A percentile compares a stretch with the other conserved stretches of the same genome.
Evolutionary conservation across 2,329 filamentous ascomycete genomes (phyloP).

Genomic region (Trichophyton equinum): DNA sequence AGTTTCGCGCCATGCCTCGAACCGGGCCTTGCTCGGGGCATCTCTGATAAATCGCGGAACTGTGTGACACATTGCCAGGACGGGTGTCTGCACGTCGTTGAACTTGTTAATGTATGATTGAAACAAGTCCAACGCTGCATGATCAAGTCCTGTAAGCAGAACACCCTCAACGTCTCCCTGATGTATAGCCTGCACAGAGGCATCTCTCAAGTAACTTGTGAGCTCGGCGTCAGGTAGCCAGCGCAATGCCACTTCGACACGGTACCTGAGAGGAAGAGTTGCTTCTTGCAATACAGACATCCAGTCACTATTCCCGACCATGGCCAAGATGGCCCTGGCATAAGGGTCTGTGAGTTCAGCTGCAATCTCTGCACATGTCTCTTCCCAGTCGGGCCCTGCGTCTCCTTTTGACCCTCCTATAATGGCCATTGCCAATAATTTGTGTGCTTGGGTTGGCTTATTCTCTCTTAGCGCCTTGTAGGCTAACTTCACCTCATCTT

Average conservation of each 20-base stretch:
- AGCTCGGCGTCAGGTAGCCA: conserved; percentile 37
- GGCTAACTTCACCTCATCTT: conserved; percentile 47
- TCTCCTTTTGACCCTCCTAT: conserved; percentile 33
- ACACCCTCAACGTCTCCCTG: conserved; percentile 50
- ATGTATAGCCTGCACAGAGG: conserved; percentile 38
- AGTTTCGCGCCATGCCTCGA: conserved; percentile 48
- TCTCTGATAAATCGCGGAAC: conserved; percentile 48
- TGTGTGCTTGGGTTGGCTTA: conserved; percentile 42
- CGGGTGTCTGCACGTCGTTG: conserved; percentile 50
- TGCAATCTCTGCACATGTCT: conserved; percentile 50
- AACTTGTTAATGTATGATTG: conserved; percentile 48
- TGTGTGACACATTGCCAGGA: conserved; percentile 47
- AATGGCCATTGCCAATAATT: conserved; percentile 43
- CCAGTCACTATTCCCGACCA: conserved; percentile 50
- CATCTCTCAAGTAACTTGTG: conserved; percentile 42
- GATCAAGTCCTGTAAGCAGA: conserved; percentile 48
- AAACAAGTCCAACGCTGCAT: conserved; percentile 47
- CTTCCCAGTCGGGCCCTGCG: conserved; percentile 46
- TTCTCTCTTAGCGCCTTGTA: conserved; percentile 44
- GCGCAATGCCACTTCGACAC: conserved; percentile 48
- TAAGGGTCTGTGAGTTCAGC: conserved; percentile 51
- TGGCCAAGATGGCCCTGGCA: conserved; percentile 47
- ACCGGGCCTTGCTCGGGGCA: conserved; percentile 38
- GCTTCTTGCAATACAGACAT: conserved; percentile 44
- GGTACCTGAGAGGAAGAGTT: conserved; percentile 47